A percentile compares a stretch with the other conserved stretches of the same genome.
Conservation (phyloP, 2,329 filamentous ascomycete genomes). For the Scleromitrula shiraiana region DNA sequence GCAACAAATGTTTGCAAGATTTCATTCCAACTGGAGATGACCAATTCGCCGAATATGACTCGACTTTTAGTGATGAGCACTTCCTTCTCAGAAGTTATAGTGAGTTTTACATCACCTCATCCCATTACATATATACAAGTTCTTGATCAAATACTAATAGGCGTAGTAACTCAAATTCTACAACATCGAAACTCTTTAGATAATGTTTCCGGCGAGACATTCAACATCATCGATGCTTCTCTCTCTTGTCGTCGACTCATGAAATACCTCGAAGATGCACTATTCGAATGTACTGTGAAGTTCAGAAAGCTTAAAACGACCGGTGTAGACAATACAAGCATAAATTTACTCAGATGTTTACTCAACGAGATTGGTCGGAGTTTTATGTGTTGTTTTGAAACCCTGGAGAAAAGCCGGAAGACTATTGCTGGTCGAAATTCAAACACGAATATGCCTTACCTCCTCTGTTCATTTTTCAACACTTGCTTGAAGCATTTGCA, state of each 20-base stretch:
- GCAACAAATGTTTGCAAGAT: neutral
- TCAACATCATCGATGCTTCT: neutral
- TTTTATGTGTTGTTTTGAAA: neutral
- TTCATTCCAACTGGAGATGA: neutral
- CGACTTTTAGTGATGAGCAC: neutral
- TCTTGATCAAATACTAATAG: neutral
- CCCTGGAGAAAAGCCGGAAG: neutral
- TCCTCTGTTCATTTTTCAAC: neutral
- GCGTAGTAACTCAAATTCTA: neutral
- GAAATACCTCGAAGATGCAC: neutral
- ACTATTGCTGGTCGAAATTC: neutral
- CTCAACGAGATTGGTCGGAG: neutral
- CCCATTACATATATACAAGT: too few species aligned
- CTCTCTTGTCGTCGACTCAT: neutral
- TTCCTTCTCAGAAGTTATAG: neutral
- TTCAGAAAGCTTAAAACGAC: neutral
- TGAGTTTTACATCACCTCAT: neutral
- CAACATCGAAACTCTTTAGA: neutral
- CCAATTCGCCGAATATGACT: neutral
- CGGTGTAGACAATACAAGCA: neutral
- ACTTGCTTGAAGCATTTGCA: neutral
- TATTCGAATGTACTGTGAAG: neutral
- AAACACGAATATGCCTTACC: neutral
- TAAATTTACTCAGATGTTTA: neutral
- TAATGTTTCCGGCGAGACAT: neutral